phyloP scores from a whole-genome alignment of 345 rosid species.

The Hevea brasiliensis region DNA sequence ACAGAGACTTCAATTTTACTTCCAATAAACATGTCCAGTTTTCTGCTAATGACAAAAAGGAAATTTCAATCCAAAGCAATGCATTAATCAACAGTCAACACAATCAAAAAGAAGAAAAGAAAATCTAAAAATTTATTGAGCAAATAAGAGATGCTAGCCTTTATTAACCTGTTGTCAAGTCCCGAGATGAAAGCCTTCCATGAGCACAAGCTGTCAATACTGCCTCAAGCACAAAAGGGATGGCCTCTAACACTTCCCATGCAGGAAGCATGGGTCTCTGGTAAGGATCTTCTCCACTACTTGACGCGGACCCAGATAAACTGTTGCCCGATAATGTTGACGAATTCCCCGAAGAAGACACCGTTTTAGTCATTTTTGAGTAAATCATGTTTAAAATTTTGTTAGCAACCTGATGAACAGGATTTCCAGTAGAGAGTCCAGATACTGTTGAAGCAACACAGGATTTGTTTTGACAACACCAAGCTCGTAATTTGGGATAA shows the following conservation, averaged over 20 bases:
- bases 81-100: neutral
- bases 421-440: slow-evolving; percentile 44
- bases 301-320: slow-evolving; percentile 38
- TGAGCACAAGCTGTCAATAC: slow-evolving; percentile 68
- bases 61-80: slow-evolving; percentile 1
- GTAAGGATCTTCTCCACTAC: slow-evolving; percentile 44
- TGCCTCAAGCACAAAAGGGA: slow-evolving; percentile 62
- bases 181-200: slow-evolving; percentile 66
- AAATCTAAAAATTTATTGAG: neutral
- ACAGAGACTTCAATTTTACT: slow-evolving; percentile 2
- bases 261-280: slow-evolving; percentile 58
- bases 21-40: neutral
- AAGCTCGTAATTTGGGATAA: slow-evolving; percentile 60
- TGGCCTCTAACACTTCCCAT: slow-evolving; percentile 71
- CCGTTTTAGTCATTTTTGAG: slow-evolving; percentile 46
- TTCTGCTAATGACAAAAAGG: slow-evolving; percentile 6
- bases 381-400: slow-evolving; percentile 56
- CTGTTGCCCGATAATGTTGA: slow-evolving; percentile 38
- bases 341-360: slow-evolving; percentile 38
- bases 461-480: slow-evolving; percentile 67
- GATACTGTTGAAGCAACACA: slow-evolving; percentile 62
- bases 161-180: slow-evolving; percentile 54
- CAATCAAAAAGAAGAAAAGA: slow-evolving; percentile 2
- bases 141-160: slow-evolving; percentile 14
- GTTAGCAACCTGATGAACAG: slow-evolving; percentile 61